A percentile compares a stretch with the other conserved stretches of the same genome.
phyloP scores from a whole-genome alignment of 2,329 filamentous ascomycete species.

The Alternaria longipes region DNA sequence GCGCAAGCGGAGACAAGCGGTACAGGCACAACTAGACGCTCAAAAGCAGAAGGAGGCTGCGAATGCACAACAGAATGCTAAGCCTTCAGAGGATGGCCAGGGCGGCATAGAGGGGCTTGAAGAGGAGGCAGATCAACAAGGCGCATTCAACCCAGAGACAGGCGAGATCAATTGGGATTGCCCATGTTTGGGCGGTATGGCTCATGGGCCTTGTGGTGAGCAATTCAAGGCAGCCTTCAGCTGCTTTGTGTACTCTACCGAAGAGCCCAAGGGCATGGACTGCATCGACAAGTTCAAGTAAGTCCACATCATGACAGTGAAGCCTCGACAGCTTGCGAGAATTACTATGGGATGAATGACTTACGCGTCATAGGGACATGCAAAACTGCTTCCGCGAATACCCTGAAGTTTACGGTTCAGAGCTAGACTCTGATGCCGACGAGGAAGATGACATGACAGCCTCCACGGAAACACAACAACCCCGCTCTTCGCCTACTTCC shows the following conservation, averaged over 20 bases:
- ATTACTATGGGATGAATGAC: neutral
- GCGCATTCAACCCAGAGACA: slow-evolving; percentile 97
- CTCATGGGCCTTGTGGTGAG: slow-evolving; percentile 91
- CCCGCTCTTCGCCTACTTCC: slow-evolving; percentile 4
- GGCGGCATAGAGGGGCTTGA: slow-evolving; percentile 68
- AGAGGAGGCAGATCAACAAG: slow-evolving; percentile 84
- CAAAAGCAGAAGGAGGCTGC: slow-evolving; percentile 34
- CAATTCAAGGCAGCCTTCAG: slow-evolving; percentile 96
- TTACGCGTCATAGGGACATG: slow-evolving; percentile 74
- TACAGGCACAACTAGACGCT: slow-evolving; percentile 43
- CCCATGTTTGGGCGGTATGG: slow-evolving; percentile 97
- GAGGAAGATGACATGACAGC: slow-evolving; percentile 63
- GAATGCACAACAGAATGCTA: slow-evolving; percentile 22
- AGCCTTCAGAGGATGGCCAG: slow-evolving; percentile 18
- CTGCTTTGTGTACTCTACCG: slow-evolving; percentile 95
- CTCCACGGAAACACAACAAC: slow-evolving; percentile 11
- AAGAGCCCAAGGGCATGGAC: slow-evolving; percentile 97
- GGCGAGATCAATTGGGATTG: slow-evolving; percentile 99
- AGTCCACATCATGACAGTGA: slow-evolving; percentile 46
- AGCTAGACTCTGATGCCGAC: slow-evolving; percentile 83
- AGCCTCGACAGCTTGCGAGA: neutral
- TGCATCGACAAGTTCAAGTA: slow-evolving; percentile 98
- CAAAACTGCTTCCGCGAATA: slow-evolving; percentile 95
- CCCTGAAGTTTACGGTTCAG: slow-evolving; percentile 90
- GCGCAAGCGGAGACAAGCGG: slow-evolving; percentile 47